phyloP scores from a whole-genome alignment of 2,329 filamentous ascomycete species.

The Achaetomium macrosporum region DNA sequence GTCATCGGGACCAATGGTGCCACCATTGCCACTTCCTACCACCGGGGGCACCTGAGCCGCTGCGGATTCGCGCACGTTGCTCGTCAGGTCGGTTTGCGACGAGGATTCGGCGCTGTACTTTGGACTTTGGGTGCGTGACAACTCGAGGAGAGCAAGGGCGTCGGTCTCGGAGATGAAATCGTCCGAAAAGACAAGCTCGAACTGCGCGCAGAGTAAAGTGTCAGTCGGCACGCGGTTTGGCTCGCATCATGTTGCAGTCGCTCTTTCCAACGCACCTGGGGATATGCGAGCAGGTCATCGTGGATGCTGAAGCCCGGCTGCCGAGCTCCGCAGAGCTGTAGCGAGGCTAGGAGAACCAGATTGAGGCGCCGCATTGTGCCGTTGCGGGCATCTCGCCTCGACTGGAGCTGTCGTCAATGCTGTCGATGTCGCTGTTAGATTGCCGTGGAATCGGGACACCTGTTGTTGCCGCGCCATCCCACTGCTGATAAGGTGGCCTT shows the following conservation, averaged over 20 bases:
- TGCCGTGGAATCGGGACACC: slow-evolving; percentile 14
- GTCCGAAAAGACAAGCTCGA: slow-evolving; percentile 71
- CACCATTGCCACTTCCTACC: slow-evolving; percentile 4
- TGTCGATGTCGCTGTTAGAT: slow-evolving; percentile 2
- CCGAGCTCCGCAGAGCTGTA: slow-evolving; percentile 43
- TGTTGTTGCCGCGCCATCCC: slow-evolving; percentile 12
- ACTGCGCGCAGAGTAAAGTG: slow-evolving; percentile 45
- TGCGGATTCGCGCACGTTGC: slow-evolving; percentile 32
- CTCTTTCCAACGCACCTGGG: slow-evolving; percentile 56
- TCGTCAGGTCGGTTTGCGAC: slow-evolving; percentile 37
- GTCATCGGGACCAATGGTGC: slow-evolving; percentile 24
- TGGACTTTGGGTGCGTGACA: slow-evolving; percentile 26
- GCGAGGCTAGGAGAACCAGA: slow-evolving; percentile 38
- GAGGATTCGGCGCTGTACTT: slow-evolving; percentile 36
- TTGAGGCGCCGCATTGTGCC: slow-evolving; percentile 48
- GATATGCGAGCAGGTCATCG: slow-evolving; percentile 80
- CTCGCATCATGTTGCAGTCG: no score
- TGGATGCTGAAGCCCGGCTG: slow-evolving; percentile 71
- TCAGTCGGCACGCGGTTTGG: slow-evolving; percentile 2
- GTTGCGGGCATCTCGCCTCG: slow-evolving; percentile 25
- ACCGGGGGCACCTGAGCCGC: slow-evolving; percentile 25
- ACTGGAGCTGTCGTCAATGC: background rate
- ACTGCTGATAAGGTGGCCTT: slow-evolving; percentile 17
- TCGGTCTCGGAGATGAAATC: slow-evolving; percentile 65
- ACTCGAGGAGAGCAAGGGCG: slow-evolving; percentile 56